A percentile compares a stretch with the other conserved stretches of the same genome.
Evolutionary conservation across 495 filamentous ascomycete species (phyloP).

Genomic region (Podospora didyma): DNA sequence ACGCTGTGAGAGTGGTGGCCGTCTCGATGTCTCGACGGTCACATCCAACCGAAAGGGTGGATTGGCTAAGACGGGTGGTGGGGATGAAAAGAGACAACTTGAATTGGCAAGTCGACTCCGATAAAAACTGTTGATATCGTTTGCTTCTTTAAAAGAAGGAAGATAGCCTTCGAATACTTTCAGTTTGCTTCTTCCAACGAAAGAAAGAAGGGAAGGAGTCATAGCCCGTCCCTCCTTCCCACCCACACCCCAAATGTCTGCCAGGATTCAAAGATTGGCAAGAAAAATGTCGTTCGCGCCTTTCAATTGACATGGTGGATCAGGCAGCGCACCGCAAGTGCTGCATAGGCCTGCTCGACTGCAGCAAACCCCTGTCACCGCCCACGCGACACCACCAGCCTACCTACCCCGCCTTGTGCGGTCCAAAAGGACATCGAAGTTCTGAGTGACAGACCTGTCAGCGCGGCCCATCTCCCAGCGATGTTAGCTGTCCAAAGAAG

Average conservation of each 20-base stretch:
- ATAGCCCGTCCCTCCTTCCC: neutral
- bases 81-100: too few relatives aligned
- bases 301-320: conserved; percentile 32
- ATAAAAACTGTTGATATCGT: too few relatives aligned
- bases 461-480: too few relatives aligned
- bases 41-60: conserved; percentile 5
- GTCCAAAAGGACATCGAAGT: too few relatives aligned
- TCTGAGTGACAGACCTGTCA: too few relatives aligned
- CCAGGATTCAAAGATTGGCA: neutral
- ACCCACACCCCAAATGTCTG: too few relatives aligned
- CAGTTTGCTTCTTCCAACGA: neutral
- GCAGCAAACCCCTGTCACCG: conserved; percentile 12
- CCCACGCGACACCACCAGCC: conserved; percentile 4
- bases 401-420: conserved; percentile 8
- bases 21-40: neutral
- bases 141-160: too few relatives aligned
- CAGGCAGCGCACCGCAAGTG: neutral
- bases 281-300: conserved; percentile 22
- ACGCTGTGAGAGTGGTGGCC: neutral
- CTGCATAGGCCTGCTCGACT: neutral
- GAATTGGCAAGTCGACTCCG: too few relatives aligned
- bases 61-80: too few relatives aligned
- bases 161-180: too few relatives aligned
- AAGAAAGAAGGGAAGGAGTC: conserved; percentile 9
- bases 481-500: too few relatives aligned